Percentiles rank a stretch among this genome's conserved stretches.
phyloP scores from a whole-genome alignment of 192 early-diverging fungal species.

The Coemansia sp. region DNA sequence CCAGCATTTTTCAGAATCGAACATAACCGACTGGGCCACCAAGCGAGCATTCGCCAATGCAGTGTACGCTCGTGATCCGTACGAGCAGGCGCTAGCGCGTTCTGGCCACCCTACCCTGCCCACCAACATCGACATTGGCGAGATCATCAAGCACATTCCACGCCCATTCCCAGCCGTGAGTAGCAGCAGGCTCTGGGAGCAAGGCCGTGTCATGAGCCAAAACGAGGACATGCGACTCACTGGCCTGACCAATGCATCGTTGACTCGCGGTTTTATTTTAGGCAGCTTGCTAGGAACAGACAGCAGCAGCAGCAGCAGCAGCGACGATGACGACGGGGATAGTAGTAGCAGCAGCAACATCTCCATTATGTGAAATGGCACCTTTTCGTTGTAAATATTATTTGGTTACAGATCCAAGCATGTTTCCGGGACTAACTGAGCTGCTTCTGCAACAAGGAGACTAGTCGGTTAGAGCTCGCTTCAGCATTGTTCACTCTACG shows the following conservation, averaged over 20 bases:
- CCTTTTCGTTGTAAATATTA: background rate
- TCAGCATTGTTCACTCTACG: slow-evolving; percentile 13
- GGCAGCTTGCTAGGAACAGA: slow-evolving; percentile 6
- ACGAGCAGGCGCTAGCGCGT: slow-evolving; percentile 16
- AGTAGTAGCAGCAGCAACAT: background rate
- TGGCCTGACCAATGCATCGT: slow-evolving; percentile 16
- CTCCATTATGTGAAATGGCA: background rate
- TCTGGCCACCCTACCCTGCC: slow-evolving; percentile 15
- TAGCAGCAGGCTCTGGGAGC: slow-evolving; percentile 17
- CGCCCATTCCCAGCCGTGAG: slow-evolving; percentile 28
- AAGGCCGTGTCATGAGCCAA: slow-evolving; percentile 9
- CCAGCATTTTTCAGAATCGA: slow-evolving; percentile 12
- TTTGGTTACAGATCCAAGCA: background rate
- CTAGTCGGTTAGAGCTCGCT: slow-evolving; percentile 15
- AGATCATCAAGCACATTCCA: background rate
- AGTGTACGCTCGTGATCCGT: slow-evolving; percentile 32
- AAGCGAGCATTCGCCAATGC: slow-evolving; percentile 10
- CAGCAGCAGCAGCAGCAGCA: background rate
- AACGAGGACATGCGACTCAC: slow-evolving; percentile 30
- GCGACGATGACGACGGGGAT: background rate
- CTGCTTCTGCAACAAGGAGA: background rate
- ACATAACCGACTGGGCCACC: background rate
- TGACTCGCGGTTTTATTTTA: slow-evolving; percentile 25
- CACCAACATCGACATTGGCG: background rate
- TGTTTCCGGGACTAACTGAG: background rate